Base-by-base conservation (phyloP, 179 eudicot genomes). In the Beta macrorhiza region DNA sequence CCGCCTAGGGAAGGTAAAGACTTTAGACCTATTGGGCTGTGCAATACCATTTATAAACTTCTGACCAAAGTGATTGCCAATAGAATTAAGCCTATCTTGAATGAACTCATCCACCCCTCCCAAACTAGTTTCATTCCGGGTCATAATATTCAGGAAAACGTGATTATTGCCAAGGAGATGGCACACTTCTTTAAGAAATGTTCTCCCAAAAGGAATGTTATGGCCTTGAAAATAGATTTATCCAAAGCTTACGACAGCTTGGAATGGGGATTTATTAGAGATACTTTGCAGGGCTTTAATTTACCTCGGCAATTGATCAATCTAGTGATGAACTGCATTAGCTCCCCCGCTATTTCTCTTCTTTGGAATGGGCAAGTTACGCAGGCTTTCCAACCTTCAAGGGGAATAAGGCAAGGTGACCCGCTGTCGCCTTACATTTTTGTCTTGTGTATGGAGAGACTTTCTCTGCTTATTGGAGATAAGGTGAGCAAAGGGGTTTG, bases 301-400 rank as follows among this genome's bases (percentile, higher is more conserved):
- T 47, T 70, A 0, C 55, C 74, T 45, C 0, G 0, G 0, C 5
- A 5, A 0, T 9, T 70, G 3, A 47, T 45, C 0, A 17, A 5
- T 0, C 12, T 70, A 1, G 47, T 70, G 1, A 45, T 70, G 29
- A 15, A 22, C 17, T 25, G 25, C 0, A 25, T 25, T 25, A 25
- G 25, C 25, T 25, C 25, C 0, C 13, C 69, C 7, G 0, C 5
- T 2, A 65, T 65, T 11, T 65, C 69, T 10, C 4, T 11, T 0
- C 45, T 65, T 10, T 65, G 5, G 69, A 29, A 65, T 65, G 45
- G 69, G 0, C 16, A 22, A 0, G 22, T 22, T 6, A 25, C 44
- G 0, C 44, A 29, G 3, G 0, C 2, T 0, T 65, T 65, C 2
- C 0, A 0, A 0, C 69, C 69, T 0, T 22, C 16, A 0, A 9